Evolutionary conservation across 257 asterid species (phyloP), one percentile per base, ranked within the genome.

Genomic region (Linaria vulgaris): DNA sequence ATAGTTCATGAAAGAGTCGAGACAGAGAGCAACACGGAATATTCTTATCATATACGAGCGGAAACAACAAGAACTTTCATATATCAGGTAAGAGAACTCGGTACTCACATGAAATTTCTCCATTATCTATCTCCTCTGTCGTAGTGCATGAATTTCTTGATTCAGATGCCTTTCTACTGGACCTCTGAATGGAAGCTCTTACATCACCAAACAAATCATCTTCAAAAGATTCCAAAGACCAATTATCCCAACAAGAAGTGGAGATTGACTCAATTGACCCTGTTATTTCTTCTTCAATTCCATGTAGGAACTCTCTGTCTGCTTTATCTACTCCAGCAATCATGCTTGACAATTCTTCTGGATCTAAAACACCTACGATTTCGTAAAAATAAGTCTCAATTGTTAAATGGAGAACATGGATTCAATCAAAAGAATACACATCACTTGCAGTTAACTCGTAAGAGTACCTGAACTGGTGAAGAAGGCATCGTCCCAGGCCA

Each of bases 401-500:
- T 12, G 53, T 43, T 39, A 66, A 70, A 61, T 41, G 20, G 64
- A 63, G 43, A 27, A 23, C 47, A 9, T 15, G 44, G 30, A 8
- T 45, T 56, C 13, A 46, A 22, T 10, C 27, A 16, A 59, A 37
- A 46, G 44, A 51, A 37, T 7, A 30, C 48, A 56, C 47, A 63
- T 16, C 38, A 27, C 6, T n/a, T n/a, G n/a, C n/a, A n/a, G n/a
- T n/a, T n/a, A n/a, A n/a, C n/a, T n/a, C n/a, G n/a, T 6, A 63
- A 58, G 15, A 24, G 23, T 81, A 91, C 98, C 98, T 77, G 96
- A 96, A 78, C 76, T 81, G 5, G 91, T 92, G 76, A 87, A 92
- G 86, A 92, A 92, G 50, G 98, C 98, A 71, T 79, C 83, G 72
- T 92, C 96, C 98, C 98, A 92, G 31, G 97, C 98, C 75, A 92